Evolutionary conservation across 1,139 yeast genomes (phyloP), one percentile per base, ranked within the genome.

Genomic region (Taiozyma sp.): DNA sequence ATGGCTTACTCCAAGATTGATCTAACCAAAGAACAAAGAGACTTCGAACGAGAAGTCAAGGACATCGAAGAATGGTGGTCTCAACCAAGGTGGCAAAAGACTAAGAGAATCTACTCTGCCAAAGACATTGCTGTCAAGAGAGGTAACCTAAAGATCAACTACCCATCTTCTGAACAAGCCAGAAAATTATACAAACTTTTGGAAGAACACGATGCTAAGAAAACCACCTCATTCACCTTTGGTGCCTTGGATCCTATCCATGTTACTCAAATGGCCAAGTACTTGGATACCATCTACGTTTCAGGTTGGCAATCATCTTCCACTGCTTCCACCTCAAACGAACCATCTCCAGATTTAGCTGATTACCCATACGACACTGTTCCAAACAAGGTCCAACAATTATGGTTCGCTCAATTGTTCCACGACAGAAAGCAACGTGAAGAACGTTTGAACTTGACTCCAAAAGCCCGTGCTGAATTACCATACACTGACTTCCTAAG

Each of bases 231-330:
- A 24, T 86, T 84, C 77, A 93, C 98, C 44, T 92, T 90, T 67
- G 99, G 99, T 67, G 97, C 97, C 32, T 79, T 92, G 64, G 99
- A 92, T 71, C 98, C 98, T 44, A 87, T 93, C 60, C 99, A 92
- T 68, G 90, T 91, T 62, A 79, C 97, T 54, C 98, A 92, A 73
- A 91, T 92, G 97, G 96, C 96, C 60, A 89, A 88, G 72, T 89
- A 90, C 74, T 78, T 92, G 66, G 99, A 92, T 72, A 81, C 96
- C 28, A 81, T 93, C 63, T 92, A 93, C 71, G 96, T 92, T 60
- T 87, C 96, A 47, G 99, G 99, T 53, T 92, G 99, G 99, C 98
- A 93, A 75, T 91, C 96, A 71, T 91, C 97, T 49, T 90, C 97
- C 38, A 92, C 97, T 49, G 97, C 98, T 51, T 92, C 97, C 29